Conservation (phyloP, 257 asterid species). For the Verbascum thapsus region DNA sequence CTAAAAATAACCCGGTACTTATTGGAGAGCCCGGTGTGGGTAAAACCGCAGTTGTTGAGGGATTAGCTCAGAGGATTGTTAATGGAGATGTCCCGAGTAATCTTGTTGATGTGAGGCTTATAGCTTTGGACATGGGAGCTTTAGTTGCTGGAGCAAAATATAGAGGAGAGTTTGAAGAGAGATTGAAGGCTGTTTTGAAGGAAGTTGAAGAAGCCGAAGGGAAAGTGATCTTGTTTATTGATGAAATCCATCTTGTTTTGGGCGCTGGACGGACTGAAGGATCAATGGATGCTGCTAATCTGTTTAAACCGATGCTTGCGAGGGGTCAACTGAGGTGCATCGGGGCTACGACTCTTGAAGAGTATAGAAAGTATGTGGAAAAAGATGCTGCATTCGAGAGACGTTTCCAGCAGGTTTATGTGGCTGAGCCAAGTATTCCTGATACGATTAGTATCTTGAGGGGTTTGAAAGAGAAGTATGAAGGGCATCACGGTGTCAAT, state of each 20-base stretch:
- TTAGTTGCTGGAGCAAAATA: constrained; percentile 73
- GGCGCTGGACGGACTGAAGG: constrained; percentile 80
- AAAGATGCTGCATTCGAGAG: constrained; percentile 82
- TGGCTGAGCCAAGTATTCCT: constrained; percentile 66
- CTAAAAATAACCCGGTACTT: constrained; percentile 71
- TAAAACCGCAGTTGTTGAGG: constrained; percentile 74
- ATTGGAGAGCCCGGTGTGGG: constrained; percentile 83
- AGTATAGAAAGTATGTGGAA: constrained; percentile 70
- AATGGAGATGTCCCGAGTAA: constrained; percentile 65
- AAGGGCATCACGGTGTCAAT: constrained; percentile 79
- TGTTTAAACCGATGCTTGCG: constrained; percentile 82
- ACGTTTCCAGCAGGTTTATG: constrained; percentile 76
- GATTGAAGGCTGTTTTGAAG: constrained; percentile 65
- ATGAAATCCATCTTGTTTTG: constrained; percentile 65
- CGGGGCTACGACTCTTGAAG: constrained; percentile 71
- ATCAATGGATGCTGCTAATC: constrained; percentile 74
- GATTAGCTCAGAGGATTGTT: constrained; percentile 71
- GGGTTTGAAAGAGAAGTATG: constrained; percentile 75
- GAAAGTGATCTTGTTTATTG: constrained; percentile 64
- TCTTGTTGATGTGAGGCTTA: constrained; percentile 70
- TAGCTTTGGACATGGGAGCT: constrained; percentile 78
- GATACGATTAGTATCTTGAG: constrained; percentile 69
- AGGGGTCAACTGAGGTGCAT: constrained; percentile 72
- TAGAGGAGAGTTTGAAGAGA: constrained; percentile 77
- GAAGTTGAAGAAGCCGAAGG: constrained; percentile 83